A percentile compares a stretch with the other conserved stretches of the same genome.
Conservation (phyloP, 768 basidiomycete genomes). For the Gloeophyllum trabeum region DNA sequence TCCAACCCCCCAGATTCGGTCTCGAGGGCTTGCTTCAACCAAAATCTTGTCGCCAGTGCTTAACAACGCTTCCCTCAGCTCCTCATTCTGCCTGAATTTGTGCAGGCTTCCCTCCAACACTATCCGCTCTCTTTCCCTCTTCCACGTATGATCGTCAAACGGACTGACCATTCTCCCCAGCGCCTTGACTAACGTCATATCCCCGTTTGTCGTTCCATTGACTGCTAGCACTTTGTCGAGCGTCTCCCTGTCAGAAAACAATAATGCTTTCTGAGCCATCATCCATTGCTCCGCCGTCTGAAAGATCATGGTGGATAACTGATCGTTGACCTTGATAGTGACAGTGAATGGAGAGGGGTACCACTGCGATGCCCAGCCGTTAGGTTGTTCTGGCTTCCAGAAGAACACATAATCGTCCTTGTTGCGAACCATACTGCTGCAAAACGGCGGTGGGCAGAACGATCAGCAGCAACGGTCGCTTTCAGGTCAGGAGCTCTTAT, state of each 20-base stretch:
- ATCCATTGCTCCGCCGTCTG: slow-evolving; percentile 53
- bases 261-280: slow-evolving; percentile 53
- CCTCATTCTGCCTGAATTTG: slow-evolving; percentile 42
- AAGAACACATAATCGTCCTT: slow-evolving; percentile 14
- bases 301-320: slow-evolving; percentile 25
- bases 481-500: no score
- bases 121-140: slow-evolving; percentile 30
- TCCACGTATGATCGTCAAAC: slow-evolving; percentile 42
- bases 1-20: slow-evolving; percentile 57
- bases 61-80: slow-evolving; percentile 27
- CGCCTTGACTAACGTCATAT: slow-evolving; percentile 35
- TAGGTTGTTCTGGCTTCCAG: slow-evolving; percentile 10
- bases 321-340: slow-evolving; percentile 5
- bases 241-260: slow-evolving; percentile 35
- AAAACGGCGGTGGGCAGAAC: no score
- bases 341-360: slow-evolving; percentile 33
- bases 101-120: slow-evolving; percentile 40
- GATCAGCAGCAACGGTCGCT: no score
- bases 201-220: slow-evolving; percentile 16
- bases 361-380: slow-evolving; percentile 24
- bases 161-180: slow-evolving; percentile 38
- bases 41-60: slow-evolving; percentile 35
- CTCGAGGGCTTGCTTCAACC: slow-evolving; percentile 49
- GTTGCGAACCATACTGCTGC: slow-evolving; percentile 3
- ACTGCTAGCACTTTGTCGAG: slow-evolving; percentile 31